Conservation (phyloP, 768 basidiomycete genomes). For the Tylopilus plumbeoviolaceoides region DNA sequence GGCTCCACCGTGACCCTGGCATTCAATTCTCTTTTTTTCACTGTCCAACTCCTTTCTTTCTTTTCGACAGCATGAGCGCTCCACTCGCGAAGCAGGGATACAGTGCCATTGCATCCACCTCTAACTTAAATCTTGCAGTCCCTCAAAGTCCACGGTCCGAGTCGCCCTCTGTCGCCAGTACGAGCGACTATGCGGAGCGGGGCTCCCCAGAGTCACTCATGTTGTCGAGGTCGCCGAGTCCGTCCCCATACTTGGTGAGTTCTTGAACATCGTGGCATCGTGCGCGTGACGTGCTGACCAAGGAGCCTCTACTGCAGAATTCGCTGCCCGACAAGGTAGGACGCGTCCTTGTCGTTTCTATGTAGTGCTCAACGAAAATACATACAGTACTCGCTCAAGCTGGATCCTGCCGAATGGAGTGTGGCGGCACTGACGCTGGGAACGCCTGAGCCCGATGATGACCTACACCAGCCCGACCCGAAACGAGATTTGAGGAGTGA, state of each 20-base stretch:
- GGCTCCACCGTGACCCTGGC: neutral
- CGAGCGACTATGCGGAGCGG: conserved; percentile 12
- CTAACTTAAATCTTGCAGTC: conserved; percentile 19
- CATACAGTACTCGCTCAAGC: conserved; percentile 35
- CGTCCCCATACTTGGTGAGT: conserved; percentile 27
- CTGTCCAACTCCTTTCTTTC: conserved; percentile 22
- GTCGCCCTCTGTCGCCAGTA: conserved; percentile 18
- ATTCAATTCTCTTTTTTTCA: conserved; percentile 2
- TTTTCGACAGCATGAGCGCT: conserved; percentile 21
- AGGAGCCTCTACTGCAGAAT: conserved; percentile 16
- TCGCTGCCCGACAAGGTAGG: conserved; percentile 25
- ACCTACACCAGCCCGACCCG: conserved; percentile 62
- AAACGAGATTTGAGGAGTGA: conserved; percentile 51
- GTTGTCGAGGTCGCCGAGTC: conserved; percentile 24
- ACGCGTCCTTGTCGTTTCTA: neutral
- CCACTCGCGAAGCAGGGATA: conserved; percentile 25
- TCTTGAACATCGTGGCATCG: neutral
- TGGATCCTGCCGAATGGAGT: conserved; percentile 49
- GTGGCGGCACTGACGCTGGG: conserved; percentile 40
- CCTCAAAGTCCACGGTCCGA: conserved; percentile 17
- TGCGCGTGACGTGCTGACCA: neutral
- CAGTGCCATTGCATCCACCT: conserved; percentile 24
- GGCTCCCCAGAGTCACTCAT: conserved; percentile 11
- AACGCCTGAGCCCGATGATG: conserved; percentile 56
- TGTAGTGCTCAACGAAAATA: neutral